Conservation (phyloP, 345 rosid species). For the Odontarrhena argentea region DNA sequence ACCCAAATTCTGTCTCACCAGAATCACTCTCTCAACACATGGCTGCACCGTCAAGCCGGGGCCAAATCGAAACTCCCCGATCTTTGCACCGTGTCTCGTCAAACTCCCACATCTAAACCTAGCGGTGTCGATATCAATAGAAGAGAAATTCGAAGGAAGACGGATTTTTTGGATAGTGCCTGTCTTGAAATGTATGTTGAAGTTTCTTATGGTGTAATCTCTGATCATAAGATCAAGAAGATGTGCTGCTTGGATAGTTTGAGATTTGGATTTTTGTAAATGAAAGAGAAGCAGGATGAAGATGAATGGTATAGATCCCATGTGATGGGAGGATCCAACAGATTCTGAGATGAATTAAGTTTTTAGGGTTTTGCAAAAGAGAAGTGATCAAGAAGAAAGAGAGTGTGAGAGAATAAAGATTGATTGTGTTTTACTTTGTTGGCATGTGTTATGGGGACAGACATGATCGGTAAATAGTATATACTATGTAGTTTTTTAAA, state of each 20-base stretch:
- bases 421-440: constrained; percentile 40
- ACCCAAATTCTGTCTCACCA: constrained; percentile 44
- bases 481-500: constrained; percentile 24
- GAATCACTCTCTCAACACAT: constrained; percentile 42
- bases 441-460: constrained; percentile 42
- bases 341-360: constrained; percentile 5
- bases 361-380: constrained; percentile 21
- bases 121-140: constrained; percentile 51
- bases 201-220: constrained; percentile 79
- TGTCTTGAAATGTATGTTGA: constrained; percentile 54
- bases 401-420: constrained; percentile 17
- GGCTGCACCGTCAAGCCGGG: constrained; percentile 40
- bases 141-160: constrained; percentile 80
- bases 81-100: constrained; percentile 39
- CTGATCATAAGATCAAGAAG: constrained; percentile 80
- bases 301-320: constrained; percentile 39
- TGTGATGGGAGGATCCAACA: constrained; percentile 31
- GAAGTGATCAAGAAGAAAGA: constrained; percentile 22
- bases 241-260: constrained; percentile 58
- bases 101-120: constrained; percentile 47
- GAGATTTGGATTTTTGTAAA: constrained; percentile 42
- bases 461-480: constrained; percentile 37
- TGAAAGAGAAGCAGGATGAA: constrained; percentile 32
- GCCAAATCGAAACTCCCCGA: constrained; percentile 41
- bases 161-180: constrained; percentile 61